Conservation (phyloP, 257 asterid genomes). For the Capsicum pubescens region DNA sequence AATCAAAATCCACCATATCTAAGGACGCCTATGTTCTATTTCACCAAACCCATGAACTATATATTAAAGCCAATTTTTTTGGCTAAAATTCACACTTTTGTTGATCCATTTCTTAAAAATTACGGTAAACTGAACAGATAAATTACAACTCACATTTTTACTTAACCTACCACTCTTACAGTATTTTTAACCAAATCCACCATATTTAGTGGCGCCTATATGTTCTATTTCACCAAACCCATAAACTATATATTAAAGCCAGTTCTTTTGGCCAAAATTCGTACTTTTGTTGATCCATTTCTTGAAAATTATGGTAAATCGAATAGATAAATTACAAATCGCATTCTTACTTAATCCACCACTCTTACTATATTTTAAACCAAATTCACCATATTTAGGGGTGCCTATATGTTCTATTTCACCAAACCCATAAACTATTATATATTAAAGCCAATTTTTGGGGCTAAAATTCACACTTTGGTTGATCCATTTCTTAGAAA, state of each 20-base stretch:
- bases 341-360: rapidly evolving
- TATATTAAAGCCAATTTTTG: background rate
- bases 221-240: background rate
- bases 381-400: background rate
- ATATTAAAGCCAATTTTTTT: background rate
- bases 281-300: background rate
- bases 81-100: background rate
- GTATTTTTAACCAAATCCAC: background rate
- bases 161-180: too few species aligned
- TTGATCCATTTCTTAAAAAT: background rate
- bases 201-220: background rate
- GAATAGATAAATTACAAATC: background rate
- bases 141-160: background rate
- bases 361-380: too few species aligned
- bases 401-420: background rate
- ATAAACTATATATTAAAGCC: background rate
- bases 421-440: background rate
- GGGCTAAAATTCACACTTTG: too few species aligned
- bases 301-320: background rate
- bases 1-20: too few species aligned
- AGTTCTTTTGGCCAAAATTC: too few species aligned
- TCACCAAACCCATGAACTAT: too few species aligned
- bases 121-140: background rate
- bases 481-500: background rate
- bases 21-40: too few species aligned